These are phyloP conservation scores for Tetrapisispora taiwanensis DNA, from an alignment of 805 yeast genomes.

Conservation along the genomic window DNA sequence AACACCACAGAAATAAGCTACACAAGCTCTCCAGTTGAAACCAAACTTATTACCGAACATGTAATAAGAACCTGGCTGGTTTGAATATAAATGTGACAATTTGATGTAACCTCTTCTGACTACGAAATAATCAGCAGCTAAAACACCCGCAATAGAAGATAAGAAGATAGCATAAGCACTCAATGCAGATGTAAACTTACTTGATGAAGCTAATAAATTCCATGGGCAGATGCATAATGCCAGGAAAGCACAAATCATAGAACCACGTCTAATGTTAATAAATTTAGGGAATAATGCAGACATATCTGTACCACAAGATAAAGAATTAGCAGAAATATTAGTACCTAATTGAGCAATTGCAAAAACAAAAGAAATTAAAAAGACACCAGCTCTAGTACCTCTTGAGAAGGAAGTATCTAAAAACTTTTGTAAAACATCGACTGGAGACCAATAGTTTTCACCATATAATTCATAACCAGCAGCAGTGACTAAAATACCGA, in stretches of 20 bases:
- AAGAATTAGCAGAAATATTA: constrained; percentile 59
- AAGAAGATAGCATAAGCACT: constrained; percentile 72
- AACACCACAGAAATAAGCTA: constrained; percentile 41
- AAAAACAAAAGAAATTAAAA: constrained; percentile 53
- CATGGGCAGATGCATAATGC: constrained; percentile 71
- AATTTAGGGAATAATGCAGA: constrained; percentile 48
- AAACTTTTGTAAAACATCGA: constrained; percentile 48
- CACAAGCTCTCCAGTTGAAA: constrained; percentile 68
- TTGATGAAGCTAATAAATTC: constrained; percentile 55
- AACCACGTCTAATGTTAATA: constrained; percentile 53
- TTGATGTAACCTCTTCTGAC: constrained; percentile 59
- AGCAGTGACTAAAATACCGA: constrained; percentile 71
- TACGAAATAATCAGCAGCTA: constrained; percentile 46
- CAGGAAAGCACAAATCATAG: constrained; percentile 52
- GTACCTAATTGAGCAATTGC: constrained; percentile 70
- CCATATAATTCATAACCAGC: constrained; percentile 41
- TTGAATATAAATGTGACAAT: constrained; percentile 52
- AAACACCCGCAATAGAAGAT: constrained; percentile 68
- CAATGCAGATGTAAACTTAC: constrained; percentile 61
- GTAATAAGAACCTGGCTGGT: constrained; percentile 29
- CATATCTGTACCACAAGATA: constrained; percentile 50
- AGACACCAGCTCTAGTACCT: constrained; percentile 66
- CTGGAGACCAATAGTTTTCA: constrained; percentile 36
- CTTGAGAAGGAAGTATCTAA: constrained; percentile 29
- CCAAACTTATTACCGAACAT: constrained; percentile 51